Conservation (phyloP, 345 rosid species). For the Lepidium africanum region DNA sequence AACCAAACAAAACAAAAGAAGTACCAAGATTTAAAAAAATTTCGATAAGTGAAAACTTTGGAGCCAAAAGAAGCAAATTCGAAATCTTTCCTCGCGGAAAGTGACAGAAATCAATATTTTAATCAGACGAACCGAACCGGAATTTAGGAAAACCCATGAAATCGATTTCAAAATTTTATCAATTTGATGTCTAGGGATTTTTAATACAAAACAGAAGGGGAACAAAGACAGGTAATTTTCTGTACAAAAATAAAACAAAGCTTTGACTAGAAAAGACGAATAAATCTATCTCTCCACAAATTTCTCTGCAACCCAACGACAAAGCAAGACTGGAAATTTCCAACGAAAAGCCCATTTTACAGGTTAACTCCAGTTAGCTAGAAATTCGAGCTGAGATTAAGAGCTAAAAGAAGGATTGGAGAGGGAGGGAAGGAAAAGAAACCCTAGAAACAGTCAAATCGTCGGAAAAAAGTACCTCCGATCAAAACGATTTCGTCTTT, state of each 20-base stretch:
- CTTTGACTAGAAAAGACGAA: conserved; percentile 8
- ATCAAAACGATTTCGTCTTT: conserved; percentile 14
- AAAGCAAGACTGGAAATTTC: background rate
- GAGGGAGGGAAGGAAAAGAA: background rate
- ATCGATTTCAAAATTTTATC: conserved; percentile 9
- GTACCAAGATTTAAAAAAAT: background rate
- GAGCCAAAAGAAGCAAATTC: conserved; percentile 30
- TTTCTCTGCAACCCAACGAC: conserved; percentile 10
- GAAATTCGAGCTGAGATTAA: background rate
- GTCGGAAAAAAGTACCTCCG: conserved; percentile 26
- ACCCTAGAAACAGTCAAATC: conserved; percentile 3
- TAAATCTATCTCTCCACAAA: conserved; percentile 1
- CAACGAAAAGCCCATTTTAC: background rate
- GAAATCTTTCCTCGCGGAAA: conserved; percentile 21
- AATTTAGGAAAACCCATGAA: conserved; percentile 1
- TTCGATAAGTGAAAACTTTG: background rate
- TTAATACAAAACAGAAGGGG: background rate
- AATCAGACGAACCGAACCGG: conserved; percentile 25
- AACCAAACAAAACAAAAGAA: background rate
- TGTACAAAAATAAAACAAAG: background rate
- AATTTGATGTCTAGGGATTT: background rate
- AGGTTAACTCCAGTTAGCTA: background rate
- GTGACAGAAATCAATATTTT: conserved; percentile 24
- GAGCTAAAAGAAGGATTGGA: background rate
- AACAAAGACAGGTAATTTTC: background rate